Conservation (phyloP, 2,329 filamentous ascomycete genomes). For the Fusarium sp. region DNA sequence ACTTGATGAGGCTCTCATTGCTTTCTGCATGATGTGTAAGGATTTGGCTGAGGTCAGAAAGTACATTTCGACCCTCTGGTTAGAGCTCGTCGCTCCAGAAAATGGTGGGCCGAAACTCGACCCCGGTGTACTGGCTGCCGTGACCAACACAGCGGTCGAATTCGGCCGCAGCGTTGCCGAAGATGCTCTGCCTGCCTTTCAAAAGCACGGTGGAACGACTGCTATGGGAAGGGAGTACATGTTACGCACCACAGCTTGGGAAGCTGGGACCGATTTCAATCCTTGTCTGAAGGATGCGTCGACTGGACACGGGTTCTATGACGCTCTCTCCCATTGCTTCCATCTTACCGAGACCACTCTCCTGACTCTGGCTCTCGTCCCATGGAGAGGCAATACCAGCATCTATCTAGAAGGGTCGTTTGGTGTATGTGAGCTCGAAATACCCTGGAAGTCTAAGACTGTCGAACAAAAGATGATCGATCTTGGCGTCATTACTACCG, state of each 20-base stretch:
- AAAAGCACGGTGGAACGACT: neutral
- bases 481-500: neutral
- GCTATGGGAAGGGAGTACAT: neutral
- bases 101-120: neutral
- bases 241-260: neutral
- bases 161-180: conserved; percentile 51
- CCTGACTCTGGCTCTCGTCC: neutral
- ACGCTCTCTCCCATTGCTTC: neutral
- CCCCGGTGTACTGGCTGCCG: conserved; percentile 49
- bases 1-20: conserved; percentile 46
- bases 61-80: neutral
- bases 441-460: neutral
- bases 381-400: neutral
- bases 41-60: conserved; percentile 46
- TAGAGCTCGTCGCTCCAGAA: neutral
- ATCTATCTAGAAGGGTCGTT: neutral
- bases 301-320: neutral
- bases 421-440: neutral
- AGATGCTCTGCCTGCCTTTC: conserved; percentile 40
- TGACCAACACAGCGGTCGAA: conserved; percentile 53
- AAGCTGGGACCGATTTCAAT: neutral
- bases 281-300: neutral
- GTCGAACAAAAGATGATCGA: neutral
- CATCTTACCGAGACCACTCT: neutral
- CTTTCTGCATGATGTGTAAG: conserved; percentile 45